Conservation (phyloP, 108 stramenopile species). For the Cylindrotheca closterium region DNA sequence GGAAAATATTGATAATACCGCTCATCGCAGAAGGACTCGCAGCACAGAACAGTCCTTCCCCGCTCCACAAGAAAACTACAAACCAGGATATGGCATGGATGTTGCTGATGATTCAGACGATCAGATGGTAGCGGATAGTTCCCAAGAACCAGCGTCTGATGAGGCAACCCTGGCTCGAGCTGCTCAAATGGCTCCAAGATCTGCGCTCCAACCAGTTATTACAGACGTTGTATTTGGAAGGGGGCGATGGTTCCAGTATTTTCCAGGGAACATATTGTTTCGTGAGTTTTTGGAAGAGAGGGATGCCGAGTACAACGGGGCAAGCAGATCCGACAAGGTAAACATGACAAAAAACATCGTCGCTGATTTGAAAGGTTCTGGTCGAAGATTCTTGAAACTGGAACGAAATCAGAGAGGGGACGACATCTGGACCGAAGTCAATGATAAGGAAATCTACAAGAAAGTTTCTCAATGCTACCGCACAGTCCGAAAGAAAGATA, state of each 20-base stretch:
- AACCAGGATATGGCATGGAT: no score
- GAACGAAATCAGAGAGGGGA: neutral
- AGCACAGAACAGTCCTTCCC: no score
- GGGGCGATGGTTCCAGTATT: slow-evolving; percentile 13
- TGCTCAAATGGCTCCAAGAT: neutral
- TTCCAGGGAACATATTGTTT: slow-evolving; percentile 6
- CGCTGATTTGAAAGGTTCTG: neutral
- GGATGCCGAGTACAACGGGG: neutral
- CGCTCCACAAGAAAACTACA: no score
- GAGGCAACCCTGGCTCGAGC: neutral
- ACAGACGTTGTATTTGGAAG: slow-evolving; percentile 10
- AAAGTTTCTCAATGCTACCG: neutral
- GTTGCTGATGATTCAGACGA: no score
- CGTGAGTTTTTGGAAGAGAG: neutral
- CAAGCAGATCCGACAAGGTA: neutral
- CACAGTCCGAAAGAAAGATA: neutral
- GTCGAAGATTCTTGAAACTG: neutral
- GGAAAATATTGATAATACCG: no score
- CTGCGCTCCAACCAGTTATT: neutral
- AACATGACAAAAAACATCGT: neutral
- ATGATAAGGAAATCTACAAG: neutral
- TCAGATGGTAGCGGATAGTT: no score
- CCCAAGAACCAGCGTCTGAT: no score
- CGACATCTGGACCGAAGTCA: neutral
- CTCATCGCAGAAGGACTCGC: no score